Evolutionary conservation across 2,329 filamentous ascomycete genomes (phyloP), one percentile per base, ranked within the genome.

Genomic region (Aureobasidium melanogenum): DNA sequence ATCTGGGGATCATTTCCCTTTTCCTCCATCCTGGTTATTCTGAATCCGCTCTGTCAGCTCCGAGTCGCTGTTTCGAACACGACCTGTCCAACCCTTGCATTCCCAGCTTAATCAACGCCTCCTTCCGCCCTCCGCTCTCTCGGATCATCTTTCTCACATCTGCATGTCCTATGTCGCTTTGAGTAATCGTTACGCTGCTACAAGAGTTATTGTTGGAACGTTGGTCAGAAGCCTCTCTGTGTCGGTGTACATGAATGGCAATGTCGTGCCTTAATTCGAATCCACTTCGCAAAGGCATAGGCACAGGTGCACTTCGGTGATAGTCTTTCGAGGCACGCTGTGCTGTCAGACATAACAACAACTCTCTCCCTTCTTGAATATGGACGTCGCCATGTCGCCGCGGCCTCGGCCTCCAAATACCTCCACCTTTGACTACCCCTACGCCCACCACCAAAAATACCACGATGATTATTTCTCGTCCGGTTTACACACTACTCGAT

Each of bases 231-330:
- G 39, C 41, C 54, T 46, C 41, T 47, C 41, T 39, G 8, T n/a
- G 5, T 19, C 12, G 26, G 36, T 43, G 36, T 56, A 54, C 50
- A 59, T 56, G 61, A 58, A 48, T 48, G 58, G 52, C 48, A 47
- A 54, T 62, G 57, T 61, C 43, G 63, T 46, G 62, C 55, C 52
- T 44, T 56, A 58, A 51, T n/a, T 48, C 41, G 51, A 55, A 58
- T 41, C 41, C 52, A 30, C 59, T 51, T 69, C 70, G 69, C 66
- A 71, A 68, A 68, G 71, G 71, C 64, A 71, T 73, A 66, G 72
- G 69, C 64, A 71, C 69, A 59, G 66, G 64, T 64, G 68, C 66
- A 52, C 61, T 64, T 61, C 66, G 66, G 68, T 72, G 68, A 72
- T 61, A 61, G 30, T 28, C 47, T 30, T 22, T 44, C 32, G 55